A percentile compares a stretch with the other conserved stretches of the same genome.
These are phyloP conservation scores for Lophiotrema nucula DNA, from an alignment of 495 filamentous ascomycete genomes.

Conservation along the genomic window DNA sequence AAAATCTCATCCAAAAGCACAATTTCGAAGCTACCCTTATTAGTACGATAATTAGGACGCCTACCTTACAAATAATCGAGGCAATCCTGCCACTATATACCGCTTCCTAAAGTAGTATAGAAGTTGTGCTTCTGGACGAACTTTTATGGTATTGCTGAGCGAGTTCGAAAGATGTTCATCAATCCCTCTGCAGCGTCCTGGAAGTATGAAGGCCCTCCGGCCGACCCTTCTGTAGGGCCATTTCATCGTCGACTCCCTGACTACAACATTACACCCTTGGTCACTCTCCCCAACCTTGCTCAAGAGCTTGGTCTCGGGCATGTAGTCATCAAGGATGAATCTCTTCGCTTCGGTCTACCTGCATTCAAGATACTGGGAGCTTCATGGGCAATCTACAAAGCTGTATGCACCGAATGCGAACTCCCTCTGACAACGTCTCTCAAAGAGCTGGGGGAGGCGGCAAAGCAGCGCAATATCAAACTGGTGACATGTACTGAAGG, in stretches of 20 bases:
- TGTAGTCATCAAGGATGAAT: slow-evolving; percentile 50
- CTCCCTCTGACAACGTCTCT: slow-evolving; percentile 43
- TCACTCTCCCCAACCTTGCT: slow-evolving; percentile 53
- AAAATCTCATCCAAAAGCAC: too few relatives aligned
- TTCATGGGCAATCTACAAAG: slow-evolving; percentile 66
- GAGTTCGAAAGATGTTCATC: slow-evolving; percentile 18
- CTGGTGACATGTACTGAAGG: slow-evolving; percentile 64
- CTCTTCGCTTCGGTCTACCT: slow-evolving; percentile 52
- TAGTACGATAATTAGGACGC: too few relatives aligned
- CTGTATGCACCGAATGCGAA: slow-evolving; percentile 46
- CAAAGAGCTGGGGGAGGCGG: slow-evolving; percentile 43
- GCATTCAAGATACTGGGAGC: slow-evolving; percentile 78
- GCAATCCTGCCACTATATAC: too few relatives aligned
- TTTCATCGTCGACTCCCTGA: slow-evolving; percentile 40
- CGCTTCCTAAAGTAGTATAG: too few relatives aligned
- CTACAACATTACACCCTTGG: slow-evolving; percentile 44
- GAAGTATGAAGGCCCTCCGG: neutral
- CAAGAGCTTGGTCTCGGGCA: slow-evolving; percentile 53
- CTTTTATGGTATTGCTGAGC: neutral
- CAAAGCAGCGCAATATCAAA: slow-evolving; percentile 37
- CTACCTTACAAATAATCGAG: too few relatives aligned
- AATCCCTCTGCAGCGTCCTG: slow-evolving; percentile 29
- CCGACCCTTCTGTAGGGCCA: slow-evolving; percentile 28
- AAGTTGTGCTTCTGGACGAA: too few relatives aligned
- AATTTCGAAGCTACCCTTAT: too few relatives aligned